Conservation (phyloP, 257 asterid genomes). For the Primulina huaijiensis region DNA sequence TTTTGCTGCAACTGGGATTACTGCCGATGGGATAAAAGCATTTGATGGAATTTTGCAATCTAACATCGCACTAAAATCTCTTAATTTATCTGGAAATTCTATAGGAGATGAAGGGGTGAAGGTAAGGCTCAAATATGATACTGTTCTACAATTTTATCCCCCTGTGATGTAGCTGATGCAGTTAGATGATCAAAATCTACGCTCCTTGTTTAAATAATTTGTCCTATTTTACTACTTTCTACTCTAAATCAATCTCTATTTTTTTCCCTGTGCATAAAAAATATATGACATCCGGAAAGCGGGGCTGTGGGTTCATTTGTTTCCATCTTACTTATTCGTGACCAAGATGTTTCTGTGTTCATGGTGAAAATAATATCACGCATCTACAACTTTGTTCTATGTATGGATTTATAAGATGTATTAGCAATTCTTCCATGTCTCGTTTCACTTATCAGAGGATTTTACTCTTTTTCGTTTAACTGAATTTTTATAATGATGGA, state of each 20-base stretch:
- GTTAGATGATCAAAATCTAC: slow-evolving; percentile 1
- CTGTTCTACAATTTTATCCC: slow-evolving; percentile 14
- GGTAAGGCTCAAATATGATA: slow-evolving; percentile 42
- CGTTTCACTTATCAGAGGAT: slow-evolving; percentile 7
- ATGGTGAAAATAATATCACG: not conserved
- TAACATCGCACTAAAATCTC: slow-evolving; percentile 69
- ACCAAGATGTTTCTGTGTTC: not conserved
- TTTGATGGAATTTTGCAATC: slow-evolving; percentile 93
- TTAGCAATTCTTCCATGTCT: not conserved
- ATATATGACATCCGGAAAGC: not conserved
- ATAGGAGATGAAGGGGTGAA: slow-evolving; percentile 97
- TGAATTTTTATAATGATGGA: not conserved
- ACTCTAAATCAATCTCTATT: not conserved
- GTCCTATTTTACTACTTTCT: not conserved
- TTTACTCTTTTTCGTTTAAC: not conserved
- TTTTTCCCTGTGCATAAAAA: not conserved
- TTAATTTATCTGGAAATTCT: slow-evolving; percentile 88
- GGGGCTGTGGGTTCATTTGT: not conserved
- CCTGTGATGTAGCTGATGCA: slow-evolving; percentile 3
- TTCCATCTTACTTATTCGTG: not conserved
- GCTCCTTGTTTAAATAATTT: not conserved
- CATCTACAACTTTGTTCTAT: slow-evolving; percentile 13
- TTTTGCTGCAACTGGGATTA: slow-evolving; percentile 88
- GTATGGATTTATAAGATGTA: not conserved
- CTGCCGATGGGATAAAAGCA: slow-evolving; percentile 90